Conservation (phyloP, 2,329 filamentous ascomycete genomes). For the Pleochaeta shiraiana region DNA sequence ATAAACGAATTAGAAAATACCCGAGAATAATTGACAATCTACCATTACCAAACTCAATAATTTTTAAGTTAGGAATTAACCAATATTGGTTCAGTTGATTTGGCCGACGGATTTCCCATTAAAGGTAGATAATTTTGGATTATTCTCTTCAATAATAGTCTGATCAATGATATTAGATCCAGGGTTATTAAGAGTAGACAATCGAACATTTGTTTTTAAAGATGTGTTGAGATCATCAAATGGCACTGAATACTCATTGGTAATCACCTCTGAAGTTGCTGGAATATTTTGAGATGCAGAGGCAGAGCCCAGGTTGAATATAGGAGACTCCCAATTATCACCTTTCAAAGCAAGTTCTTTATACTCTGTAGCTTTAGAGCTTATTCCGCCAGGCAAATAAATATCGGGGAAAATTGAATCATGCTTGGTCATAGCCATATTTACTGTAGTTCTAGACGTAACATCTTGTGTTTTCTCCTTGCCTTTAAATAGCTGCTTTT, state of each 20-base stretch:
- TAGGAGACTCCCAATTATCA: conserved; percentile 81
- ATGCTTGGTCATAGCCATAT: conserved; percentile 65
- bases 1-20: no score
- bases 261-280: conserved; percentile 26
- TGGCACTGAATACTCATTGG: conserved; percentile 25
- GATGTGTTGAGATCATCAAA: conserved; percentile 9
- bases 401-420: conserved; percentile 87
- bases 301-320: conserved; percentile 73
- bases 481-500: conserved; percentile 50
- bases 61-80: no score
- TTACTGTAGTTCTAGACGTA: conserved; percentile 52
- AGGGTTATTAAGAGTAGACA: no score
- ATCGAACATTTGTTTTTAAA: no score
- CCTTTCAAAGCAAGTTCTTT: conserved; percentile 71
- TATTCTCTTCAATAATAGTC: no score
- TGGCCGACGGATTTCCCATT: no score
- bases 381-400: conserved; percentile 68
- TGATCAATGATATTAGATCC: no score
- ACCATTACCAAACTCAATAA: no score
- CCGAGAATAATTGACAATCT: no score
- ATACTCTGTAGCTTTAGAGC: conserved; percentile 85
- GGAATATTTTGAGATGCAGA: conserved; percentile 53
- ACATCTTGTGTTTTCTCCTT: conserved; percentile 55
- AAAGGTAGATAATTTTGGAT: no score
- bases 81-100: no score